Conservation (phyloP, 345 rosid genomes). For the Populus davidiana region DNA sequence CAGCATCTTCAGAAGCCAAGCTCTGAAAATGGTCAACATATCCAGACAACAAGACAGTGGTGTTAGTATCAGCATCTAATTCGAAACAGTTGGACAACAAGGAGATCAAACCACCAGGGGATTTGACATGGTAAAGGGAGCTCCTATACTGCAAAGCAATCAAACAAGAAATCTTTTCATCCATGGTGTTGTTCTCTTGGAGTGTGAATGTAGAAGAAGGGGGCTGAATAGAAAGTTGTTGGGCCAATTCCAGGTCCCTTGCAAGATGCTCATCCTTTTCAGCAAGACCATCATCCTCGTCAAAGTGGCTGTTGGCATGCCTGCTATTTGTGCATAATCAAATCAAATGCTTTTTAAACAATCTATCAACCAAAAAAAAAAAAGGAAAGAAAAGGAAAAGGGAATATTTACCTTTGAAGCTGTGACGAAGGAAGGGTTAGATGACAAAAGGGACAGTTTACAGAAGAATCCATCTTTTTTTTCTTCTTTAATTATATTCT, state of each 20-base stretch:
- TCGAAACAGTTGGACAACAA: constrained; percentile 53
- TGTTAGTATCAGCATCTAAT: constrained; percentile 22
- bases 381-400: background rate
- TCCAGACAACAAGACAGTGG: constrained; percentile 37
- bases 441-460: constrained; percentile 58
- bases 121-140: constrained; percentile 38
- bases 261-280: constrained; percentile 22
- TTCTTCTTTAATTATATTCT: background rate
- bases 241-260: constrained; percentile 38
- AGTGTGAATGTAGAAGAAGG: background rate
- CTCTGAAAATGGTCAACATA: constrained; percentile 65
- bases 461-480: constrained; percentile 28
- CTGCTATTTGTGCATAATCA: constrained; percentile 24
- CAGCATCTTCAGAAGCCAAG: constrained; percentile 45
- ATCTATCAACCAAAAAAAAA: too few species aligned
- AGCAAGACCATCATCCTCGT: constrained; percentile 31
- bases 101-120: constrained; percentile 47
- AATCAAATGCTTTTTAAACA: too few species aligned
- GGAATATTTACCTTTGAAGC: constrained; percentile 19
- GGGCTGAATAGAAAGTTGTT: constrained; percentile 36
- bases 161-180: constrained; percentile 32
- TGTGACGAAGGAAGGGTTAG: constrained; percentile 34
- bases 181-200: constrained; percentile 1
- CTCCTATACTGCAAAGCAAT: constrained; percentile 43
- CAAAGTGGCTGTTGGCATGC: constrained; percentile 74